phyloP scores from a whole-genome alignment of 768 basidiomycete genomes.

The Serpula lacrymans region DNA sequence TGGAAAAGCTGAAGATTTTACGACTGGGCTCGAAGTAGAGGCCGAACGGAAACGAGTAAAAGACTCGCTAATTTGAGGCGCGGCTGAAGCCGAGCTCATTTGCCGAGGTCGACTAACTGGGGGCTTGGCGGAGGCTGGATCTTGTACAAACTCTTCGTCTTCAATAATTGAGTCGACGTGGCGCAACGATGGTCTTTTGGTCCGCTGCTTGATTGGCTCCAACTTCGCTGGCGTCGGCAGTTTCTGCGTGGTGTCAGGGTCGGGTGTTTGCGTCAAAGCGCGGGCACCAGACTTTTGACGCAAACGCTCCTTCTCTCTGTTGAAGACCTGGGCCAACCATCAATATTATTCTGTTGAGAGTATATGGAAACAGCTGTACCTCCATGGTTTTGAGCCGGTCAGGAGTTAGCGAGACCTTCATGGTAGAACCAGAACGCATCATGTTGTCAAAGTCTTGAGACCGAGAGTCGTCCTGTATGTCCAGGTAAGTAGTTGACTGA shows the following conservation, averaged over 20 bases:
- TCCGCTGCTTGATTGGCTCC: slow-evolving; percentile 20
- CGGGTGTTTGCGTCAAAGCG: background rate
- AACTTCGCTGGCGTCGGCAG: slow-evolving; percentile 20
- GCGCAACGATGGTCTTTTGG: slow-evolving; percentile 38
- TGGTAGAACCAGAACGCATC: slow-evolving; percentile 84
- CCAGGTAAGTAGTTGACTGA: slow-evolving; percentile 1
- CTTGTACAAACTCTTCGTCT: slow-evolving; percentile 49
- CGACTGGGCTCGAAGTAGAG: slow-evolving; percentile 28
- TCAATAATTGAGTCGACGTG: slow-evolving; percentile 64
- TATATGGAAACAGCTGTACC: slow-evolving; percentile 46
- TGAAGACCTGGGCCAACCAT: slow-evolving; percentile 49
- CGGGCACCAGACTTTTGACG: slow-evolving; percentile 16
- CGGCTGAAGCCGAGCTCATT: slow-evolving; percentile 39
- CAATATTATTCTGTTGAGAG: background rate
- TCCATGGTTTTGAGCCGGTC: slow-evolving; percentile 92
- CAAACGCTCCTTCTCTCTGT: slow-evolving; percentile 61
- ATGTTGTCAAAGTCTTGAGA: slow-evolving; percentile 90
- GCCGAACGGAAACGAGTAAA: slow-evolving; percentile 25
- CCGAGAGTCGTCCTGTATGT: slow-evolving; percentile 47
- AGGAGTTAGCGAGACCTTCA: slow-evolving; percentile 95
- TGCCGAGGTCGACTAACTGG: slow-evolving; percentile 44
- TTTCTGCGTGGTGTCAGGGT: no score
- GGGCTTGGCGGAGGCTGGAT: slow-evolving; percentile 25
- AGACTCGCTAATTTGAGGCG: no score
- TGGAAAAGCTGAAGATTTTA: slow-evolving; percentile 6